Percentiles rank a stretch among this genome's conserved stretches.
These are phyloP conservation scores for Pestalotiopsis sp. DNA, from an alignment of 2,329 filamentous ascomycete genomes.

Conservation along the genomic window DNA sequence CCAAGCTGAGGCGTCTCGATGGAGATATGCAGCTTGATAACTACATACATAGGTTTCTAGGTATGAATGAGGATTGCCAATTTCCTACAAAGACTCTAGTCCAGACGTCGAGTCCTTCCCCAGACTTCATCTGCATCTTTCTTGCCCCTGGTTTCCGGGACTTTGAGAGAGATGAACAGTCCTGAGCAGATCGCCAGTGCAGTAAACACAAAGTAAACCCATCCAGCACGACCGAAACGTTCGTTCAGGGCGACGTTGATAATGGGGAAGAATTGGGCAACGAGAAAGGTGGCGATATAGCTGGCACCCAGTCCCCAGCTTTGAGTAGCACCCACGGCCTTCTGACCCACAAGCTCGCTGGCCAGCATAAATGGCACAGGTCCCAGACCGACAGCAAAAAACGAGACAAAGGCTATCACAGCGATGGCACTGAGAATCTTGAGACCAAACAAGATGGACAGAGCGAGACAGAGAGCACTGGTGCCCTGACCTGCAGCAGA, in stretches of 20 bases:
- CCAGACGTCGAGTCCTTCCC: constrained; percentile 65
- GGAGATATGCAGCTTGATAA: too few relatives aligned
- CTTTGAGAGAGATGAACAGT: constrained; percentile 70
- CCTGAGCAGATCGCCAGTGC: constrained; percentile 70
- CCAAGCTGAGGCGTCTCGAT: too few relatives aligned
- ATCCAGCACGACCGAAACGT: constrained; percentile 69
- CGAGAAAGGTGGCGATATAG: constrained; percentile 87
- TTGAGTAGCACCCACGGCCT: constrained; percentile 90
- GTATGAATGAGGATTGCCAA: too few relatives aligned
- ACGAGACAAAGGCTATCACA: constrained; percentile 83
- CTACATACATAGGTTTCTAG: too few relatives aligned
- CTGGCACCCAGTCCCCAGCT: constrained; percentile 86
- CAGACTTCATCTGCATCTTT: constrained; percentile 87
- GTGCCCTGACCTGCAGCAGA: constrained; percentile 85
- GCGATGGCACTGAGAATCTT: constrained; percentile 80
- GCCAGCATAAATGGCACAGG: constrained; percentile 95
- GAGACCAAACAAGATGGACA: constrained; percentile 75
- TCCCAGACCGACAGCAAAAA: constrained; percentile 88
- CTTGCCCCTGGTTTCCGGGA: constrained; percentile 90
- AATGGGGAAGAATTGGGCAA: constrained; percentile 94
- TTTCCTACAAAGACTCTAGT: constrained; percentile 38
- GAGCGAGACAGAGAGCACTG: constrained; percentile 75
- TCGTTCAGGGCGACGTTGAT: constrained; percentile 74
- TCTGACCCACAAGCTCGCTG: constrained; percentile 85
- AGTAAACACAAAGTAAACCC: constrained; percentile 92